These are phyloP conservation scores for Dictyophora rubrovolvata DNA, from an alignment of 768 basidiomycete genomes.

Conservation along the genomic window DNA sequence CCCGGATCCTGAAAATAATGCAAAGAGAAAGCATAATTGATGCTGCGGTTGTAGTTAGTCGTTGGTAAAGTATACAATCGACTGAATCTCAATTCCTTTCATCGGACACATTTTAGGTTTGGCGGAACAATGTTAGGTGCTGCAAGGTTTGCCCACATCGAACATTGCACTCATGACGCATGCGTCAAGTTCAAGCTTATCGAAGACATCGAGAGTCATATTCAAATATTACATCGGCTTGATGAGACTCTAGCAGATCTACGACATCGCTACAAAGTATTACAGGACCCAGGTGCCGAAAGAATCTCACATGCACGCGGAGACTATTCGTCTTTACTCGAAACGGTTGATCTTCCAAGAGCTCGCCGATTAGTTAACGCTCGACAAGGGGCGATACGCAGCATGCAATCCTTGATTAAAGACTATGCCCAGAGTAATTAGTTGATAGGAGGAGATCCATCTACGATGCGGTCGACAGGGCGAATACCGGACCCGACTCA, in stretches of 20 bases:
- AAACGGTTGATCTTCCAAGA: conserved; percentile 44
- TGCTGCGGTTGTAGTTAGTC: conserved; percentile 68
- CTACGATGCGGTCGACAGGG: background rate
- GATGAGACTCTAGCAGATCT: conserved; percentile 53
- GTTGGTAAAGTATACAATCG: conserved; percentile 43
- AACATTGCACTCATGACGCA: conserved; percentile 64
- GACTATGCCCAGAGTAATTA: conserved; percentile 15
- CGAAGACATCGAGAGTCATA: conserved; percentile 57
- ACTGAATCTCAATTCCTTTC: background rate
- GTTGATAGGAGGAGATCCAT: background rate
- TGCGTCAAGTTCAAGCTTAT: conserved; percentile 55
- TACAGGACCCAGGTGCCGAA: conserved; percentile 8
- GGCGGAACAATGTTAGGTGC: conserved; percentile 77
- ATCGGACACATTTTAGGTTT: conserved; percentile 37
- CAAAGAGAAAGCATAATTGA: conserved; percentile 60
- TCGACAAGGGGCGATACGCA: conserved; percentile 56
- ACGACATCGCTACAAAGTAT: conserved; percentile 22
- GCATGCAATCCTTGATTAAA: conserved; percentile 43
- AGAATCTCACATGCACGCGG: conserved; percentile 26
- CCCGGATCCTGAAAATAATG: conserved; percentile 56
- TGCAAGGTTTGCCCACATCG: conserved; percentile 63
- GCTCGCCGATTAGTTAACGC: conserved; percentile 59
- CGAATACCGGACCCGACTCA: background rate
- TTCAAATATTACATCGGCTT: conserved; percentile 45
- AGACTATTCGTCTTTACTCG: conserved; percentile 36